Evolutionary conservation across 352 stramenopile genomes (phyloP), one percentile per base, ranked within the genome.

Genomic region (Ophiocytium majus): DNA sequence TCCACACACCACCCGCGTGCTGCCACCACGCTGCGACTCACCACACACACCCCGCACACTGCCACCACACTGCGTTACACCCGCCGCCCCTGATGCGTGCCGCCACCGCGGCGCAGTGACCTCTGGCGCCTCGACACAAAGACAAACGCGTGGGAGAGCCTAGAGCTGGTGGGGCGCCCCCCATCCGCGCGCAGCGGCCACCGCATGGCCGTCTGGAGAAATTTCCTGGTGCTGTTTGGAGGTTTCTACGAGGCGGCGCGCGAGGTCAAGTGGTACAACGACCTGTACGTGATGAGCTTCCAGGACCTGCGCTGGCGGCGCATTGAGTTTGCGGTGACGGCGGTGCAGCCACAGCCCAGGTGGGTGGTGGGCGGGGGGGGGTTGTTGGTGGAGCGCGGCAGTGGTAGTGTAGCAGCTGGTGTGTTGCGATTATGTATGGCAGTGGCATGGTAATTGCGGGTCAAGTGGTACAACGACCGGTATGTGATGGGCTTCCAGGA

Each of bases 161-260:
- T 98, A 0, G 92, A 95, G 32, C 92, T 95, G 49, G 93, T 81
- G 88, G 49, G 86, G 82, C 84, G 90, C 88, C 23, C 87, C n/a
- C 81, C 90, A 79, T 87, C 85, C 80, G 75, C 80, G 0, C 80
- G 86, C 34, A 89, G 83, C 84, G 94, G 94, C n/a, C 94, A 97
- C 82, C 93, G 94, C n/a, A 97, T 97, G 94, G 92, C 95, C 78
- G 92, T 97, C 50, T 97, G 94, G 94, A 91, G 97, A 50, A 97
- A 98, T 89, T 98, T 95, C 85, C 92, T 98, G 78, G 93, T 99
- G 33, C 89, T 98, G 14, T 98, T 99, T 91, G 96, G 96, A 57
- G 96, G 96, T 35, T 99, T 99, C 86, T 98, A 98, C 88, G 96
- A 99, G 89, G 95, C 93, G 0, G 83, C 85, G 34, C 88, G 86